These are phyloP conservation scores for Mollisiaceae sp. DNA, from an alignment of 2,329 filamentous ascomycete species.

Conservation along the genomic window DNA sequence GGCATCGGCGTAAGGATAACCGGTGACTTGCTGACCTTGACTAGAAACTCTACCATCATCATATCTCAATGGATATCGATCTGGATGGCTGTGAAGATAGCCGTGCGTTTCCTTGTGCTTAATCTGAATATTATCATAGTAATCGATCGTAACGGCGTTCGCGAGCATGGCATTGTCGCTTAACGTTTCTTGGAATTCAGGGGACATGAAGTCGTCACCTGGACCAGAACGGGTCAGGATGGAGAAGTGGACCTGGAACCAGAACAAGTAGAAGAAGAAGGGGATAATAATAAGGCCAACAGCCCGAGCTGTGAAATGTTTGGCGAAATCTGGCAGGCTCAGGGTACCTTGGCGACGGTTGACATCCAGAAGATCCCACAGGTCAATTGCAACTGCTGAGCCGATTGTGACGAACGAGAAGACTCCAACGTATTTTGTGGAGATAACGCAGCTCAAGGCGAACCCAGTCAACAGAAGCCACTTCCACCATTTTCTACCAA, in stretches of 20 bases:
- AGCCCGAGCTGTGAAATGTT: slow-evolving; percentile 89
- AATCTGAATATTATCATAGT: slow-evolving; percentile 86
- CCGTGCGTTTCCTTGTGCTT: slow-evolving; percentile 97
- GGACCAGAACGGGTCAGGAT: slow-evolving; percentile 88
- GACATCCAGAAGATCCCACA: slow-evolving; percentile 93
- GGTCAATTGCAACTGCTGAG: slow-evolving; percentile 88
- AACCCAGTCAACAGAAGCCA: slow-evolving; percentile 97
- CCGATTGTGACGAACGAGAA: slow-evolving; percentile 98
- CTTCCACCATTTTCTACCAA: slow-evolving; percentile 99
- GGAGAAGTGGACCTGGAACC: slow-evolving; percentile 99
- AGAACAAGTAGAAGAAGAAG: slow-evolving; percentile 98
- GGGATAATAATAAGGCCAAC: slow-evolving; percentile 87
- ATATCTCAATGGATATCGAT: slow-evolving; percentile 90
- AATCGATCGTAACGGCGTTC: slow-evolving; percentile 84
- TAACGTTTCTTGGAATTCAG: slow-evolving; percentile 96
- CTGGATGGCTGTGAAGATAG: slow-evolving; percentile 91
- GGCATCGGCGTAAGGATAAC: slow-evolving; percentile 97
- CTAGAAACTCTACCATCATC: slow-evolving; percentile 97
- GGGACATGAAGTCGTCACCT: slow-evolving; percentile 98
- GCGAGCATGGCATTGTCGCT: slow-evolving; percentile 93
- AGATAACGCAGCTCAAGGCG: slow-evolving; percentile 94
- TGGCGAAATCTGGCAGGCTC: slow-evolving; percentile 77
- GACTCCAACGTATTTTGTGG: slow-evolving; percentile 94
- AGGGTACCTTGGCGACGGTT: slow-evolving; percentile 84
- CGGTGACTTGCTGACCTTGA: slow-evolving; percentile 97